Conservation (phyloP, 163 green algal species). For the Chloromonas sp. region DNA sequence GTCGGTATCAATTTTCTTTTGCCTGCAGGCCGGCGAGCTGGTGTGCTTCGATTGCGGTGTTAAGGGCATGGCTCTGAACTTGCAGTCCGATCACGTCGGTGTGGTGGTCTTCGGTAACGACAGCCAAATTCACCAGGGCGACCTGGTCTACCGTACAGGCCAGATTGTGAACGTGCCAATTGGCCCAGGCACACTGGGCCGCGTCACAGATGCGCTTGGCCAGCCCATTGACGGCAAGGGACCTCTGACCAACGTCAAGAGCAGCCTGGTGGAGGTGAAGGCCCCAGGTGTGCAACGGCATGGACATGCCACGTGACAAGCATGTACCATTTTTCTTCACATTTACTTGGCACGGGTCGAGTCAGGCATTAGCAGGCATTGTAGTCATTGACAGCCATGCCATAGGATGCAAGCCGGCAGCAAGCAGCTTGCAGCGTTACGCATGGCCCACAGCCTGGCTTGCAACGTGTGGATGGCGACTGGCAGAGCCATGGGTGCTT, state of each 20-base stretch:
- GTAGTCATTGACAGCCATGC: too few relatives aligned
- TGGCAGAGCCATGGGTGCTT: too few relatives aligned
- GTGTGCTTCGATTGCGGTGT: constrained; percentile 83
- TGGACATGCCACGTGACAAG: too few relatives aligned
- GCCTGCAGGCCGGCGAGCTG: constrained; percentile 80
- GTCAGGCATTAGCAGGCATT: too few relatives aligned
- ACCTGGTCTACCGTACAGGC: constrained; percentile 86
- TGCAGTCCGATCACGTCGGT: constrained; percentile 85
- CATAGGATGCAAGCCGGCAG: too few relatives aligned
- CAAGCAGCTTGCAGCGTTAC: too few relatives aligned
- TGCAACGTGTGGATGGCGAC: too few relatives aligned
- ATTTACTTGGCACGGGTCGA: too few relatives aligned
- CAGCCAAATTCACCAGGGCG: constrained; percentile 69
- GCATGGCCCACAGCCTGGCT: too few relatives aligned
- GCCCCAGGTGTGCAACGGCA: constrained; percentile 49
- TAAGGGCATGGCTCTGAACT: constrained; percentile 89
- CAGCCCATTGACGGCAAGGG: constrained; percentile 86
- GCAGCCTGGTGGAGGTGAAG: constrained; percentile 75
- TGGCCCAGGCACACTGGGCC: constrained; percentile 71
- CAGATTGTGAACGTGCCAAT: constrained; percentile 88
- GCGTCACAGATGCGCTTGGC: constrained; percentile 79
- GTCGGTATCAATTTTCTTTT: too few relatives aligned
- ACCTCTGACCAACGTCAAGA: constrained; percentile 60
- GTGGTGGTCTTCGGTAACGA: constrained; percentile 86
- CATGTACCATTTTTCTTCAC: too few relatives aligned